Conservation (phyloP, 805 yeast genomes). For the Kuraishia molischiana region DNA sequence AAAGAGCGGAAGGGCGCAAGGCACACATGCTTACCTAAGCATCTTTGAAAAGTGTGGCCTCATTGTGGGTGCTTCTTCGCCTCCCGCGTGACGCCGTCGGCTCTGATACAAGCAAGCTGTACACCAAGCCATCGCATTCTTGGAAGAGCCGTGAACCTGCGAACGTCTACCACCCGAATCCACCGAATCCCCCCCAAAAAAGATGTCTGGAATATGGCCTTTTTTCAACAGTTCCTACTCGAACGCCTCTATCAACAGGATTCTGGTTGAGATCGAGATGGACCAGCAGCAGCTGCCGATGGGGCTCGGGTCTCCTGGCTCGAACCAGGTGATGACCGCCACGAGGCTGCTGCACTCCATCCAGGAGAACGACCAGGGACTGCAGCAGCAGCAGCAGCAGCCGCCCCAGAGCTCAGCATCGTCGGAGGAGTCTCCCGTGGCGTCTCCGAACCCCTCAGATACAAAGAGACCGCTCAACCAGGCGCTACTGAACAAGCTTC, state of each 20-base stretch:
- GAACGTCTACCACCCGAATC: no score
- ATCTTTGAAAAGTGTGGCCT: no score
- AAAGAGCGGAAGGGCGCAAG: no score
- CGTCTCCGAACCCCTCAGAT: not conserved
- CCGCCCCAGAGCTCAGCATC: no score
- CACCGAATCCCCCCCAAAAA: no score
- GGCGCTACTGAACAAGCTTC: conserved; percentile 18
- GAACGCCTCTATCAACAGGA: conserved; percentile 24
- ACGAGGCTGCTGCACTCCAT: conserved; percentile 21
- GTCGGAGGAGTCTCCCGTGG: not conserved
- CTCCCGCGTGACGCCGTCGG: no score
- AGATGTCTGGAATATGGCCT: conserved; percentile 28
- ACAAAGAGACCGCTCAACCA: conserved; percentile 11
- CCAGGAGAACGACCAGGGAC: conserved; percentile 16
- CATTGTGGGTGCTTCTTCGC: no score
- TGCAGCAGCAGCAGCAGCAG: conserved; percentile 1
- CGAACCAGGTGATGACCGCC: conserved; percentile 3
- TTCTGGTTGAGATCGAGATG: conserved; percentile 24
- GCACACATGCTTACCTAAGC: no score
- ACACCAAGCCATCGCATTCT: no score
- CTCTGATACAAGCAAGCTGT: no score
- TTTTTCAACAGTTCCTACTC: conserved; percentile 26
- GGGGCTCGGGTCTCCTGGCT: not conserved
- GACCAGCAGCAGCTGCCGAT: conserved; percentile 14
- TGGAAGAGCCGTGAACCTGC: no score